Conservation (phyloP, 768 basidiomycete species). For the Pisolithus albus region DNA sequence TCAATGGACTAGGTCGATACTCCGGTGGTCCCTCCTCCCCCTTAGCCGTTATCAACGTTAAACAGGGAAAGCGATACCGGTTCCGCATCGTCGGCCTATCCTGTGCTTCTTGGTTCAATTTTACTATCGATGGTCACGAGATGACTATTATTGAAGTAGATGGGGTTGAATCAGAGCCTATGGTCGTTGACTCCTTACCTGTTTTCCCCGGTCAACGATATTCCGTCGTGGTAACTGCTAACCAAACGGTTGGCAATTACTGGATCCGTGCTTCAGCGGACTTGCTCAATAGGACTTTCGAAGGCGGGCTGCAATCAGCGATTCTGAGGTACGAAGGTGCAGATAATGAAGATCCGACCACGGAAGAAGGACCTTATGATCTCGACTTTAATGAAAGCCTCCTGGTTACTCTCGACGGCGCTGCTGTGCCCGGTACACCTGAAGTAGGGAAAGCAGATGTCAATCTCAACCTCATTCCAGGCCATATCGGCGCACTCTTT, state of each 20-base stretch:
- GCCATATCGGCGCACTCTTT: constrained; percentile 23
- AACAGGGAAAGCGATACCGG: constrained; percentile 30
- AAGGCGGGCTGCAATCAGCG: constrained; percentile 31
- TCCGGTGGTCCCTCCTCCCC: constrained; percentile 27
- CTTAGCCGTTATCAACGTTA: constrained; percentile 31
- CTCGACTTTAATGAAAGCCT: constrained; percentile 30
- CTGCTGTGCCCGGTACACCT: constrained; percentile 26
- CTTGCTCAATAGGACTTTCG: constrained; percentile 15
- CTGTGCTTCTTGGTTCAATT: constrained; percentile 37
- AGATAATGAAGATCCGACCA: constrained; percentile 27
- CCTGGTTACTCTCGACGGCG: constrained; percentile 25
- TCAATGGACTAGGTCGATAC: constrained; percentile 36
- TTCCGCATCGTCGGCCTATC: constrained; percentile 33
- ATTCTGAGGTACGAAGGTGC: constrained; percentile 39
- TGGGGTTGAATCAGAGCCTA: constrained; percentile 32
- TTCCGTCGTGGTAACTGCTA: constrained; percentile 35
- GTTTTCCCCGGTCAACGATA: constrained; percentile 48
- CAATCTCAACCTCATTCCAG: constrained; percentile 28
- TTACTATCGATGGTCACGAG: constrained; percentile 40
- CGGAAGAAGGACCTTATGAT: constrained; percentile 10
- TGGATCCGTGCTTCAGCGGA: constrained; percentile 32
- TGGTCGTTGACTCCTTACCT: constrained; percentile 35
- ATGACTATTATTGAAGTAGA: constrained; percentile 45
- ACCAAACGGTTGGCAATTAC: constrained; percentile 30
- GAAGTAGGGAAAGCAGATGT: constrained; percentile 35